These are phyloP conservation scores for Poa pratensis DNA, from an alignment of 176 grass and related monocot genomes.

Conservation along the genomic window DNA sequence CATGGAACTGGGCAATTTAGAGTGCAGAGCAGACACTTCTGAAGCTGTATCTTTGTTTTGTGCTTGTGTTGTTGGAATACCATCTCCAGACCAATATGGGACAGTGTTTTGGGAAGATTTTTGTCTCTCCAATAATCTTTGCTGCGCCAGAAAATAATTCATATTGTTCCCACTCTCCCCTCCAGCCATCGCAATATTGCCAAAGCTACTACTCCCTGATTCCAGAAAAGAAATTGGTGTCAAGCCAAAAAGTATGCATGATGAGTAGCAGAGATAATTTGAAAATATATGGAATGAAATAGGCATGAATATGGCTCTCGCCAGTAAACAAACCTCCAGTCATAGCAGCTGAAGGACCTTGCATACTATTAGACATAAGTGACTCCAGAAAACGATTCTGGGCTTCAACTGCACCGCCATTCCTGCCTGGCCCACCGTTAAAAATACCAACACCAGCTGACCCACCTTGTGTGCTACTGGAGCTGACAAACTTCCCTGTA, in stretches of 20 bases:
- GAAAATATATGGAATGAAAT: constrained; percentile 14
- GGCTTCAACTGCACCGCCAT: constrained; percentile 59
- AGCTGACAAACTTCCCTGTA: constrained; percentile 57
- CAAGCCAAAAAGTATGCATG: constrained; percentile 23
- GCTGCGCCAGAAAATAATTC: constrained; percentile 85
- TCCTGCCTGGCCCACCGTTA: constrained; percentile 48
- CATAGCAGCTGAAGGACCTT: constrained; percentile 45
- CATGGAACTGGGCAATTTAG: constrained; percentile 64
- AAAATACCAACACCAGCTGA: constrained; percentile 57
- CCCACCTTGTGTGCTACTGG: constrained; percentile 49
- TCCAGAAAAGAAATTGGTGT: constrained; percentile 29
- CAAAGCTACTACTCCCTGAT: constrained; percentile 61
- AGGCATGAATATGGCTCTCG: constrained; percentile 25
- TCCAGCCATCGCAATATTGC: constrained; percentile 44
- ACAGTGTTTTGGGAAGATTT: constrained; percentile 60
- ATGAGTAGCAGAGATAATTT: constrained; percentile 3
- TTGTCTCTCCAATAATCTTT: constrained; percentile 84
- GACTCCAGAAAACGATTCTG: constrained; percentile 94
- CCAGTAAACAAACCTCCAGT: constrained; percentile 68
- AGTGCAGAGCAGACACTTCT: constrained; percentile 60
- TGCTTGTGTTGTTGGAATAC: constrained; percentile 44
- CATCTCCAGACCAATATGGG: constrained; percentile 77
- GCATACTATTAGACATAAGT: constrained; percentile 76
- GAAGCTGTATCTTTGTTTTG: constrained; percentile 54
- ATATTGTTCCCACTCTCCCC: constrained; percentile 59